Evolutionary conservation across 257 asterid genomes (phyloP).

Genomic region (Lycium ferocissimum): DNA sequence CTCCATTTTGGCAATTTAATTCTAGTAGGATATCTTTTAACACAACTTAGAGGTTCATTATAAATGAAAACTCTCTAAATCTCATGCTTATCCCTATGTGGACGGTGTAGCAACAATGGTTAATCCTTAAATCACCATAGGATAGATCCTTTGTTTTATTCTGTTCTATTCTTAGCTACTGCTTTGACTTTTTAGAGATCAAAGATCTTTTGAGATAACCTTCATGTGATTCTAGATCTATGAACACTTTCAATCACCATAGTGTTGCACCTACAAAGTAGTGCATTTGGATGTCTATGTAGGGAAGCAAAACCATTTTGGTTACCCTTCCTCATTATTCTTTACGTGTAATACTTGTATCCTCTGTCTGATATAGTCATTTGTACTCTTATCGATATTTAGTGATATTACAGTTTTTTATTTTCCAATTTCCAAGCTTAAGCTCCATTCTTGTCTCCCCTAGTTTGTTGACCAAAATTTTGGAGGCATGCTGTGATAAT

Average conservation of each 20-base stretch:
- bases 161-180: neutral
- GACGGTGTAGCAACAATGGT: neutral
- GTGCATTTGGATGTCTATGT: neutral
- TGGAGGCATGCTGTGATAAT: slow-evolving; percentile 20
- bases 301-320: neutral
- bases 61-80: neutral
- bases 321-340: neutral
- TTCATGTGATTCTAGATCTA: neutral
- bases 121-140: neutral
- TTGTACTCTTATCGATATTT: neutral
- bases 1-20: neutral
- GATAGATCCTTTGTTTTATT: neutral
- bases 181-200: slow-evolving; percentile 13
- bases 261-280: neutral
- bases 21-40: neutral
- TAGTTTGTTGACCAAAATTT: neutral
- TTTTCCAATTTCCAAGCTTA: neutral
- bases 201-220: slow-evolving; percentile 13
- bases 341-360: neutral
- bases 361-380: slow-evolving; percentile 13
- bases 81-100: neutral
- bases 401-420: slow-evolving; percentile 11
- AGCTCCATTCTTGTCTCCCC: neutral
- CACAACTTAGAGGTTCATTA: neutral
- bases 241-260: neutral